A percentile compares a stretch with the other conserved stretches of the same genome.
These are phyloP conservation scores for Cyclotella baltica DNA, from an alignment of 108 stramenopile genomes.

Conservation along the genomic window DNA sequence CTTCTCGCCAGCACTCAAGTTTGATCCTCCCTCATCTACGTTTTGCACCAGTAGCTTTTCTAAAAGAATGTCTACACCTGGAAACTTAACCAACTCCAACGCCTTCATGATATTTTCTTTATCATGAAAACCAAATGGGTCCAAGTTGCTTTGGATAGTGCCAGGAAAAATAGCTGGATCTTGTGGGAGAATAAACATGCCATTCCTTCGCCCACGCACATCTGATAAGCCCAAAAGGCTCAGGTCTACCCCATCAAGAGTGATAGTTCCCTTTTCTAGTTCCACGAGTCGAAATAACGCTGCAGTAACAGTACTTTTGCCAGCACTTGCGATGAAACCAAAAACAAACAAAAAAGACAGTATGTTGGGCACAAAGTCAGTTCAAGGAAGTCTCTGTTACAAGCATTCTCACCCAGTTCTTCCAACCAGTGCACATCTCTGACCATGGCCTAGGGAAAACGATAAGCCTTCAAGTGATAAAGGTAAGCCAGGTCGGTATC, in stretches of 20 bases:
- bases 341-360: slow-evolving; percentile 32
- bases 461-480: slow-evolving; percentile 69
- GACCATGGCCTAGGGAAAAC: slow-evolving; percentile 64
- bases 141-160: slow-evolving; percentile 88
- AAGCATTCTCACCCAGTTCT: slow-evolving; percentile 52
- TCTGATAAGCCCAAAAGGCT: slow-evolving; percentile 51
- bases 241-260: slow-evolving; percentile 93
- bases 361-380: too few species aligned
- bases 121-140: slow-evolving; percentile 74
- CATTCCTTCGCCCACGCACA: slow-evolving; percentile 75
- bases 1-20: slow-evolving; percentile 90
- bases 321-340: slow-evolving; percentile 31
- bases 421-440: slow-evolving; percentile 79
- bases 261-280: slow-evolving; percentile 64
- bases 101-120: slow-evolving; percentile 80
- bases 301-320: slow-evolving; percentile 87
- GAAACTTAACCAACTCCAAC: slow-evolving; percentile 79
- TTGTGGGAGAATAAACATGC: slow-evolving; percentile 94
- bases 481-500: slow-evolving; percentile 70
- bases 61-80: slow-evolving; percentile 50
- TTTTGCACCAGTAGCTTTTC: slow-evolving; percentile 55
- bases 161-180: slow-evolving; percentile 95
- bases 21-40: slow-evolving; percentile 87
- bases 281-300: slow-evolving; percentile 92
- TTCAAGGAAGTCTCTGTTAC: not conserved